Percentiles rank a stretch among this genome's conserved stretches.
phyloP scores from a whole-genome alignment of 2,329 filamentous ascomycete genomes.

The Monilinia fructicola region DNA sequence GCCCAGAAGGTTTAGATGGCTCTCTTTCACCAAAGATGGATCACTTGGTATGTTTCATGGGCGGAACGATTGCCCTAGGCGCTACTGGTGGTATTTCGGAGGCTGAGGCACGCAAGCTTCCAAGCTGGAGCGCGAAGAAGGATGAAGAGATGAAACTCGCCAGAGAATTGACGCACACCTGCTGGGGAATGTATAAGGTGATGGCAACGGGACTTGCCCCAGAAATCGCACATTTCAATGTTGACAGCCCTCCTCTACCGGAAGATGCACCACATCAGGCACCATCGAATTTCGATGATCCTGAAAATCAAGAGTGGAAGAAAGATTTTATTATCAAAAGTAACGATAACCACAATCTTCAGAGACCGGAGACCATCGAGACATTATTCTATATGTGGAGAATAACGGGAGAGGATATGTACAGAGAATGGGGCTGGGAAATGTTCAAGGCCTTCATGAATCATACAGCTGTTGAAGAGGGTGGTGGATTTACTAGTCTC shows the following conservation, averaged over 20 bases:
- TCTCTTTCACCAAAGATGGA: slow-evolving; percentile 88
- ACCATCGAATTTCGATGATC: slow-evolving; percentile 52
- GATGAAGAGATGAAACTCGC: slow-evolving; percentile 87
- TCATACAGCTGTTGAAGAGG: slow-evolving; percentile 75
- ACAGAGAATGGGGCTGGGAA: slow-evolving; percentile 96
- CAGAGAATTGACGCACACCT: slow-evolving; percentile 90
- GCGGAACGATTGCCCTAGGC: slow-evolving; percentile 88
- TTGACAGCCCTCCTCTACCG: slow-evolving; percentile 66
- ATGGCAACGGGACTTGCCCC: slow-evolving; percentile 89
- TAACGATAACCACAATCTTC: slow-evolving; percentile 89
- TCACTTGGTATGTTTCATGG: slow-evolving; percentile 96
- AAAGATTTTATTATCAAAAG: slow-evolving; percentile 76
- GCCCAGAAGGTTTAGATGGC: slow-evolving; percentile 68
- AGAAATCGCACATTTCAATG: slow-evolving; percentile 89
- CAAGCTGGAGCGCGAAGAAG: slow-evolving; percentile 73
- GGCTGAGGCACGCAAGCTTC: slow-evolving; percentile 68
- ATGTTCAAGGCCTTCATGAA: slow-evolving; percentile 94
- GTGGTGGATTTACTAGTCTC: slow-evolving; percentile 79
- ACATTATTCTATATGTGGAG: slow-evolving; percentile 98
- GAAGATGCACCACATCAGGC: slow-evolving; percentile 54
- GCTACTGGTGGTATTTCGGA: slow-evolving; percentile 78
- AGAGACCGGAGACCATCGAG: slow-evolving; percentile 95
- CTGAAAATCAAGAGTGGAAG: slow-evolving; percentile 63
- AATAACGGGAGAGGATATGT: slow-evolving; percentile 85
- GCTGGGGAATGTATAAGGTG: slow-evolving; percentile 94